Conservation (phyloP, 1,284 basidiomycete genomes). For the Fomitiporia mediterranea region DNA sequence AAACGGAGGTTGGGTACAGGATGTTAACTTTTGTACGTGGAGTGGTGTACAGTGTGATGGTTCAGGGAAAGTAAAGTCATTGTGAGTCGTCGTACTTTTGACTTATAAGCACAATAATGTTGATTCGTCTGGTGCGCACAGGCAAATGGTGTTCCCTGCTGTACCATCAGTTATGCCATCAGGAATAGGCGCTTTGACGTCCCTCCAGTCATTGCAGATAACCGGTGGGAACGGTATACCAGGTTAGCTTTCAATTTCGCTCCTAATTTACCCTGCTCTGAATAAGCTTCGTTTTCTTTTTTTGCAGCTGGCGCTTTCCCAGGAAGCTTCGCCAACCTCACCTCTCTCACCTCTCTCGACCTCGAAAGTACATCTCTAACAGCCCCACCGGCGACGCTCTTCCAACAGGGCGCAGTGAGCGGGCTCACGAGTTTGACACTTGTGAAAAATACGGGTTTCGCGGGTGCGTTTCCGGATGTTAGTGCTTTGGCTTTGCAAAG, state of each 20-base stretch:
- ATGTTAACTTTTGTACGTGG: conserved; percentile 46
- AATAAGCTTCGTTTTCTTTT: conserved; percentile 26
- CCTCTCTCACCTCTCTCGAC: conserved; percentile 37
- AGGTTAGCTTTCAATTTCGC: conserved; percentile 23
- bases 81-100: conserved; percentile 34
- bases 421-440: conserved; percentile 39
- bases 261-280: conserved; percentile 3
- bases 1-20: conserved; percentile 44
- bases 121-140: conserved; percentile 21
- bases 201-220: conserved; percentile 37
- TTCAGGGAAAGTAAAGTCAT: conserved; percentile 36
- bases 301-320: conserved; percentile 34
- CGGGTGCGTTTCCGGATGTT: conserved; percentile 37
- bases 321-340: conserved; percentile 35
- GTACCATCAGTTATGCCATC: conserved; percentile 42
- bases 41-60: conserved; percentile 42
- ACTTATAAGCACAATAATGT: neutral
- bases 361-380: conserved; percentile 44
- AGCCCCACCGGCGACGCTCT: conserved; percentile 35
- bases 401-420: conserved; percentile 29
- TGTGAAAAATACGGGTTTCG: conserved; percentile 42
- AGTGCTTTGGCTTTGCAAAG: conserved; percentile 34
- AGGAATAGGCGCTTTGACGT: conserved; percentile 39
- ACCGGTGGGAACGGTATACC: conserved; percentile 41
- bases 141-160: conserved; percentile 42